Evolutionary conservation across 768 basidiomycete genomes (phyloP), one percentile per base, ranked within the genome.

Genomic region (Trametes punicea): DNA sequence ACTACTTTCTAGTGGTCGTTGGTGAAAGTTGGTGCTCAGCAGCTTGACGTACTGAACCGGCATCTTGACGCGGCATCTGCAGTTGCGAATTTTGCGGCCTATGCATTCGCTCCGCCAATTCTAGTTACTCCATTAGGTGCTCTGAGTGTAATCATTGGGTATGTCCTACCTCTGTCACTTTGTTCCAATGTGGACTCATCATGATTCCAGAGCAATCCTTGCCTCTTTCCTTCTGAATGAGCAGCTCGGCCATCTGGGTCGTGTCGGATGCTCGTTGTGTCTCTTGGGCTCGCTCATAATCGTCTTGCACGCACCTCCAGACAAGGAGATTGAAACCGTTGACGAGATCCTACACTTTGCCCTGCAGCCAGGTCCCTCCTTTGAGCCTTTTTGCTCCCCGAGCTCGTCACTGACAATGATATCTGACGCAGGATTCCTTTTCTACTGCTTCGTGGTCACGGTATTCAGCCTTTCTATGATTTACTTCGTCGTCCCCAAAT

Each of bases 61-160:
- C 6, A 9, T 20, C n/a, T n/a, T 45, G 42, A 20, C 40, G 13
- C 0, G 16, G n/a, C 0, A 3, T 21, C 5, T 18, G 6, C 59
- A 89, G 86, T 87, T 55, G 88, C 89, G 52, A 90, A 90, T 73
- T 98, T 98, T 72, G 93, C 95, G 6, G 96, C 96, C 6, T 98
- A 98, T 69, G 90, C 93, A 0, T 99, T 98, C 64, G 97, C 97
- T 2, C 97, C 96, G 57, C 92, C 97, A 64, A 95, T 98, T 67
- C 78, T 99, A 52, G 94, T 99, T 18, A 98, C 96, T 1, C 97
- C 97, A 1, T 74, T 99, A 18, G 97, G 97, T 54, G 94, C 96
- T 18, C 77, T 97, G 40, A 95, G 92, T 69, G 97, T 99, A 11
- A 81, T 99, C 59, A 90, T 99, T 58, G 97, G 96, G 95, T 96